phyloP scores from a whole-genome alignment of 805 yeast species.

The Yarrowia keelungensis region DNA sequence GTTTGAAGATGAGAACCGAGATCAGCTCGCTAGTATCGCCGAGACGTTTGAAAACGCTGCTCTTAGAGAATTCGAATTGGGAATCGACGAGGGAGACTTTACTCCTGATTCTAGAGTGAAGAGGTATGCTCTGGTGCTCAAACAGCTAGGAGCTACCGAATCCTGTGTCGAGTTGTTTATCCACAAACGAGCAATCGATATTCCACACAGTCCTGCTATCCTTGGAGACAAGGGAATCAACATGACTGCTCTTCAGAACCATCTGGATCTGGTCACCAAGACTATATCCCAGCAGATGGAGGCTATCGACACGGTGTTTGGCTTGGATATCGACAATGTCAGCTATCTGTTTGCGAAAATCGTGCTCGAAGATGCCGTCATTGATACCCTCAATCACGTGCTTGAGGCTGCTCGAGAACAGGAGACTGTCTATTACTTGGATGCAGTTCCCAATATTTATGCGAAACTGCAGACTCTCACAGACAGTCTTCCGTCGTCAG shows the following conservation, averaged over 20 bases:
- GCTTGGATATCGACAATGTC: slow-evolving; percentile 54
- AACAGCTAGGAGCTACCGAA: slow-evolving; percentile 49
- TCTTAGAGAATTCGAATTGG: slow-evolving; percentile 69
- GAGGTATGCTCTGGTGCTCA: slow-evolving; percentile 49
- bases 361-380: slow-evolving; percentile 49
- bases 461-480: slow-evolving; percentile 42
- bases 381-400: slow-evolving; percentile 44
- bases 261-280: slow-evolving; percentile 48
- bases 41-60: slow-evolving; percentile 78
- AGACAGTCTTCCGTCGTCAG: slow-evolving; percentile 12
- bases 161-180: slow-evolving; percentile 48
- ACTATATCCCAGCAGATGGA: slow-evolving; percentile 52
- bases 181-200: slow-evolving; percentile 42
- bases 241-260: slow-evolving; percentile 40
- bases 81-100: slow-evolving; percentile 58
- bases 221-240: slow-evolving; percentile 41
- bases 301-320: slow-evolving; percentile 56
- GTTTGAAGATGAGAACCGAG: slow-evolving; percentile 50
- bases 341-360: slow-evolving; percentile 59
- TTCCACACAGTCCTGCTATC: slow-evolving; percentile 14
- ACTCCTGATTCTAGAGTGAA: slow-evolving; percentile 46
- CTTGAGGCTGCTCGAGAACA: slow-evolving; percentile 41
- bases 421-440: slow-evolving; percentile 48
- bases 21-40: slow-evolving; percentile 58
- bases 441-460: slow-evolving; percentile 53